These are phyloP conservation scores for Dendrobium nobile DNA, from an alignment of 106 monocot species.

Conservation along the genomic window DNA sequence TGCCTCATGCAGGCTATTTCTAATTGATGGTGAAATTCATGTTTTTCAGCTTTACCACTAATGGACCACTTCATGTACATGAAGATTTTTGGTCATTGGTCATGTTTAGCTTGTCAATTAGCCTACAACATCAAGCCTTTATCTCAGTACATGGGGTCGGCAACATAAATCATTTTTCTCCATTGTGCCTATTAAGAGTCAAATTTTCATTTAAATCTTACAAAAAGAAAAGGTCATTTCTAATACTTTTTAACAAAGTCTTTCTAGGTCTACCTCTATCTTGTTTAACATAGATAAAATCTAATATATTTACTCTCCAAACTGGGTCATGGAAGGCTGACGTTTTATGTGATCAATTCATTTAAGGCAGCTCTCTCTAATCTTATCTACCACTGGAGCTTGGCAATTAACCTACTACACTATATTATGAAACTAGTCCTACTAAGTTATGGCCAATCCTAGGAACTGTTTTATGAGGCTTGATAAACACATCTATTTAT, in stretches of 20 bases:
- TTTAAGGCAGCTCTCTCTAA: too few species aligned
- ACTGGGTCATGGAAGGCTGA: too few species aligned
- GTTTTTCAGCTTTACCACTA: background rate
- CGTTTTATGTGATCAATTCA: too few species aligned
- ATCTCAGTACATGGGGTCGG: too few species aligned
- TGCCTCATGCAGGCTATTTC: background rate
- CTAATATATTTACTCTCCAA: too few species aligned
- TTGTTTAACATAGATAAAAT: too few species aligned
- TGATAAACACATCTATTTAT: background rate
- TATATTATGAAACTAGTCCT: background rate
- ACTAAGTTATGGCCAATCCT: background rate
- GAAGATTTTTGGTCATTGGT: background rate
- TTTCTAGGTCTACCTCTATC: too few species aligned
- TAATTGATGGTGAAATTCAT: background rate
- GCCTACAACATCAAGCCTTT: background rate
- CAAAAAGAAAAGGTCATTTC: too few species aligned
- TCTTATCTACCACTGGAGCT: background rate
- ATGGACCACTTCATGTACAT: background rate
- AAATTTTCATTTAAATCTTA: too few species aligned
- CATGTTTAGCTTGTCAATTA: background rate
- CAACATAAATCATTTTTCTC: too few species aligned
- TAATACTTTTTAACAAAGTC: too few species aligned
- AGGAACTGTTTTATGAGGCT: background rate
- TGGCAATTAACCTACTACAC: background rate
- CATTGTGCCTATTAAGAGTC: too few species aligned